A percentile compares a stretch with the other conserved stretches of the same genome.
Evolutionary conservation across 176 grass and related monocot genomes (phyloP).

Genomic region (Coix lacrymajobi): DNA sequence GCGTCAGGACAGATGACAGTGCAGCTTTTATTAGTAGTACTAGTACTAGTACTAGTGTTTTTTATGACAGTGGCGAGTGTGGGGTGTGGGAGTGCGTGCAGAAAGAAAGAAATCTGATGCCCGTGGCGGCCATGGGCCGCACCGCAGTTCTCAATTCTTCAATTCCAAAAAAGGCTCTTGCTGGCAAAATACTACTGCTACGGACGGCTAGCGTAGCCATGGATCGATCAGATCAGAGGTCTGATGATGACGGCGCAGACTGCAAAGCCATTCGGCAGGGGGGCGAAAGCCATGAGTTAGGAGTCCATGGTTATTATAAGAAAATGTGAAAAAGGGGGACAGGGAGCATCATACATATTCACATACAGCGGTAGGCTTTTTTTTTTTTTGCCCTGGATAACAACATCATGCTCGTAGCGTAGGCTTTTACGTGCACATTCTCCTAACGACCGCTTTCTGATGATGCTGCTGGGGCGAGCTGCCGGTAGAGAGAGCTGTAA

Average conservation of each 20-base stretch:
- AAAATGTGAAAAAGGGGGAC: background rate
- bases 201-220: background rate
- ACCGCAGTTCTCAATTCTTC: too few species aligned
- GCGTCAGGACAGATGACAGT: background rate
- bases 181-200: constrained; percentile 3
- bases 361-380: background rate
- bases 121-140: background rate
- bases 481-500: constrained; percentile 5
- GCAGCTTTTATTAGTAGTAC: background rate
- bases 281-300: background rate
- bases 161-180: constrained; percentile 15
- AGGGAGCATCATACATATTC: constrained; percentile 11
- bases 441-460: constrained; percentile 19
- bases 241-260: constrained; percentile 3
- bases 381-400: too few species aligned
- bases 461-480: background rate
- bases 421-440: constrained; percentile 7
- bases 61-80: constrained; percentile 37
- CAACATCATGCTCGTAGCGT: constrained; percentile 17
- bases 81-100: constrained; percentile 45
- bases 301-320: background rate
- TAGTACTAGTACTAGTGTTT: background rate
- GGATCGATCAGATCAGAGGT: too few species aligned
- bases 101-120: constrained; percentile 14
- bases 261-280: constrained; percentile 22